Base-by-base conservation (phyloP, 106 monocot species). In the Triglochin maritima region DNA sequence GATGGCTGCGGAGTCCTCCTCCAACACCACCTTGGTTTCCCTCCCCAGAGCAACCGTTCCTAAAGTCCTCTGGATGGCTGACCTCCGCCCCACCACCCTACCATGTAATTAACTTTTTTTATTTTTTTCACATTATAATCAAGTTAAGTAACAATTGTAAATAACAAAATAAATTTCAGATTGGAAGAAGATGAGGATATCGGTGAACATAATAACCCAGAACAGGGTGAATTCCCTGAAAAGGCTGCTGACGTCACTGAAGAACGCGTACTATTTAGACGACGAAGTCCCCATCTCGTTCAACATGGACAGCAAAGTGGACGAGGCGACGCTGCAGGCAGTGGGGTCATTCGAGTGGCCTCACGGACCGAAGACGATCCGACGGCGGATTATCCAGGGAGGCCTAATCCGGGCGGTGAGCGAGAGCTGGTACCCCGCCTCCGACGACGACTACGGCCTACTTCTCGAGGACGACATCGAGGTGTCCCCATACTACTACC, bases 351-450 rank as follows among this genome's bases (percentile, higher is more conserved):
- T 96, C 78, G 50, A 84, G 7, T 96, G 96, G 91, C 72, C 85
- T 2, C 90, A 84, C 4, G 96, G 96, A 2, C 72, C 90, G 11
- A 96, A 91, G 55, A 66, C 62, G n/a, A 57, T 96, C 29, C 66
- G 80, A 2, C 64, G 96, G 46, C 74, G 96, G 1, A 86, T 96
- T 68, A 84, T 96, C 75, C 95, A 90, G 50, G 95, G 95, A 0
- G 96, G 96, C 2, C 79, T 98, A 15, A 98, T 98, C 74, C 83
- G 96, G 8, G 96, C 96, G 2, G 96, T 98, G 62, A 88, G 91
- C 52, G 96, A 98, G 84, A 98, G 96, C 77, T 98, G 88, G 88
- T 98, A 98, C 72, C 96, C 96, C 13, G 45, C 91, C 16, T 76
- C 77, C 9, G 83, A 98, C 58, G 86, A 98, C 44, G 91, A 98